phyloP scores from a whole-genome alignment of 345 rosid genomes.

The Dipteronia dyeriana region DNA sequence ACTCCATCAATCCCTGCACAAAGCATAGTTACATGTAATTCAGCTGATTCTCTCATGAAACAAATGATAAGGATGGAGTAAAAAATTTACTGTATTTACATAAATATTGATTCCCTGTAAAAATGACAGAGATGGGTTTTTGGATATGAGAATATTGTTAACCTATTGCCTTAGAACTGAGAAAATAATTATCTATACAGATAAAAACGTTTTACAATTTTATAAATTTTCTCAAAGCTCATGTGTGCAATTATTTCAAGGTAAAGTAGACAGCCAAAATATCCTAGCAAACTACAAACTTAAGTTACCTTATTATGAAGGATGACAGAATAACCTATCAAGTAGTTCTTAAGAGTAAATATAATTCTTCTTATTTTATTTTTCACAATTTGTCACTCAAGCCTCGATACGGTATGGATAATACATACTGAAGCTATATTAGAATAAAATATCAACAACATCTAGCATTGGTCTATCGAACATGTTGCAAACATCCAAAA shows the following conservation, averaged over 20 bases:
- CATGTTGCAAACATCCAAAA: not conserved
- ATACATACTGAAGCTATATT: not conserved
- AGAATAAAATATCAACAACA: not conserved
- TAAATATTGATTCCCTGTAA: not conserved
- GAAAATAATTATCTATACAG: not conserved
- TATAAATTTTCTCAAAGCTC: not conserved
- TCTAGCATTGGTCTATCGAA: not conserved
- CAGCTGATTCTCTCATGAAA: not conserved
- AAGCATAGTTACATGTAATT: slow-evolving; percentile 6
- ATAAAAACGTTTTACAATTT: not conserved
- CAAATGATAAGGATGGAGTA: not conserved
- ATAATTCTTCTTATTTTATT: not conserved
- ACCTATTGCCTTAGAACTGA: not conserved
- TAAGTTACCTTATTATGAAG: no score
- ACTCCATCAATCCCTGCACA: slow-evolving; percentile 72
- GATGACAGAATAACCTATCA: not conserved
- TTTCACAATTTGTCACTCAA: not conserved
- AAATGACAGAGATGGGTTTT: not conserved
- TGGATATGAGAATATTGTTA: not conserved
- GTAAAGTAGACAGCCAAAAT: not conserved
- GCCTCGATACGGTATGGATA: not conserved
- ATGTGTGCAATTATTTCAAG: not conserved
- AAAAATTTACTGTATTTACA: not conserved
- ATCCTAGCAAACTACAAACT: not conserved
- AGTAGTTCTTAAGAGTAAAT: not conserved